Percentiles rank a stretch among this genome's conserved stretches.
These are phyloP conservation scores for Durio zibethinus DNA, from an alignment of 345 rosid genomes.

Conservation along the genomic window DNA sequence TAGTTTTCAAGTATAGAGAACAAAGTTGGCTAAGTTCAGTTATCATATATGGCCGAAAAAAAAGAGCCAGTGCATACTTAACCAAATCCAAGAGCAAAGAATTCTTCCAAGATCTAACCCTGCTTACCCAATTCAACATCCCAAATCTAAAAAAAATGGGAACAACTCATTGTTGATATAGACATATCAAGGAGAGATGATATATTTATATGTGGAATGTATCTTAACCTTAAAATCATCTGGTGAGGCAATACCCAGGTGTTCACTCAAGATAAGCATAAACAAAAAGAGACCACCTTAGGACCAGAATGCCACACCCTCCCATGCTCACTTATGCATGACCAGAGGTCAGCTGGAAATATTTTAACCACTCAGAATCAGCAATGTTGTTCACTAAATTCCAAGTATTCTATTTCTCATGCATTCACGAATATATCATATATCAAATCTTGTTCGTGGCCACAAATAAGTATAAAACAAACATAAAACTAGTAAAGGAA, in stretches of 20 bases:
- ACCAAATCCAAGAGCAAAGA: neutral
- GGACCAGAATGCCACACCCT: neutral
- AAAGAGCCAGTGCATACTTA: neutral
- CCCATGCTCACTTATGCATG: neutral
- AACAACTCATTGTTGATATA: neutral
- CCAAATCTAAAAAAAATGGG: neutral
- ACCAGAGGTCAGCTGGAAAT: neutral
- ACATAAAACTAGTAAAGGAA: constrained; percentile 1
- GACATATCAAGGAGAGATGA: neutral
- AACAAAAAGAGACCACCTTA: neutral
- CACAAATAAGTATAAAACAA: neutral
- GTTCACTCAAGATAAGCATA: neutral
- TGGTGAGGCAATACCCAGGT: neutral
- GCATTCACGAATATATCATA: neutral
- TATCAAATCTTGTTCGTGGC: neutral
- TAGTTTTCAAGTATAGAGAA: neutral
- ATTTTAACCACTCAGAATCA: neutral
- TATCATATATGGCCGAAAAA: neutral
- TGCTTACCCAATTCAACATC: neutral
- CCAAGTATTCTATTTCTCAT: neutral
- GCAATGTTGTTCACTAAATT: neutral
- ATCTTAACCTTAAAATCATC: neutral
- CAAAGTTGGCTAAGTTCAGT: neutral
- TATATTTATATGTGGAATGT: neutral
- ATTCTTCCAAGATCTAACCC: neutral